A percentile compares a stretch with the other conserved stretches of the same genome.
Conservation (phyloP, 306 rosid genomes). For the Morella rubra region DNA sequence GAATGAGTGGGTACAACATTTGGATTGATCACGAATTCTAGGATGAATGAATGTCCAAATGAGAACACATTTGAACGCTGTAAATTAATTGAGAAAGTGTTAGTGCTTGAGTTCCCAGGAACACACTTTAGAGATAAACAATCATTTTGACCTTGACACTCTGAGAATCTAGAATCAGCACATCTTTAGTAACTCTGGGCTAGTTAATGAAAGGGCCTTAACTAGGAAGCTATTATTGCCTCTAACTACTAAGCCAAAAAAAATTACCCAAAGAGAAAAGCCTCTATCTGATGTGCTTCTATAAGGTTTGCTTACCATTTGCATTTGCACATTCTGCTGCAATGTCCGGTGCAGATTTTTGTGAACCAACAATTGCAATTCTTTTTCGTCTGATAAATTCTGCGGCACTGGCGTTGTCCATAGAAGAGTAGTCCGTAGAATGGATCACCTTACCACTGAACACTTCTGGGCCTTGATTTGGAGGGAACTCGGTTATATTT, state of each 20-base stretch:
- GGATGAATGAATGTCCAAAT: too few species aligned
- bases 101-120: too few species aligned
- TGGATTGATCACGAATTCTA: too few species aligned
- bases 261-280: neutral
- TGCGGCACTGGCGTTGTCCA: constrained; percentile 36
- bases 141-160: neutral
- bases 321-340: constrained; percentile 52
- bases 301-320: constrained; percentile 37
- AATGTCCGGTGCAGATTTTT: constrained; percentile 53
- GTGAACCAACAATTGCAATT: constrained; percentile 43
- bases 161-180: neutral
- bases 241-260: neutral
- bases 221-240: neutral
- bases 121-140: too few species aligned
- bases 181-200: neutral
- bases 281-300: neutral
- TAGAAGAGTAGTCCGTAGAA: constrained; percentile 50
- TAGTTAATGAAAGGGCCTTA: neutral
- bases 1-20: too few species aligned
- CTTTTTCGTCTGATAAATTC: constrained; percentile 43
- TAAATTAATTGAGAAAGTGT: too few species aligned
- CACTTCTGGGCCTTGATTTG: constrained; percentile 49
- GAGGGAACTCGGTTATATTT: constrained; percentile 46
- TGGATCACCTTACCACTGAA: constrained; percentile 54
- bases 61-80: too few species aligned